Evolutionary conservation across 2,329 filamentous ascomycete species (phyloP), one percentile per base, ranked within the genome.

Genomic region (Trichophyton mentagrophytes): DNA sequence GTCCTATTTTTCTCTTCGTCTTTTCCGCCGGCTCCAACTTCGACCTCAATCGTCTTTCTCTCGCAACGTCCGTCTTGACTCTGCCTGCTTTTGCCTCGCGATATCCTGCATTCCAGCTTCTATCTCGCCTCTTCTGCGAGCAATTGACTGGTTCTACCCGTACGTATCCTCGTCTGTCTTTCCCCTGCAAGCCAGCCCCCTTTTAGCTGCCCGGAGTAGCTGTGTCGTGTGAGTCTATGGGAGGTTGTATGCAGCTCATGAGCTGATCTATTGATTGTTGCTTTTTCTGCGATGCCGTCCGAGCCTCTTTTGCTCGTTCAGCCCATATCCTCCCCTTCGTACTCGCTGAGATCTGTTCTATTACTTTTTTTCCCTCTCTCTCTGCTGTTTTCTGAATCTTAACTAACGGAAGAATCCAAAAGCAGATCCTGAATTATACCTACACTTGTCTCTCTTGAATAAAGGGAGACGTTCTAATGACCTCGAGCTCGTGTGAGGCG

Each of bases 381-480:
- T 30, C 27, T 7, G 27, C 7, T 30, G 27, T 30, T 33, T 13
- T 53, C 27, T 53, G 15, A 8, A 17, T 15, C 51, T 8, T 33
- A 11, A 11, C 51, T 55, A 55, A 55, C 51, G 11, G 9, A 38
- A 13, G 33, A 38, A 38, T 11, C 8, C 6, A 55, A 36, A 27
- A 20, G 17, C 51, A 33, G 51, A 55, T 15, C 27, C 27, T 55
- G 25, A 27, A 36, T 53, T 36, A 55, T 55, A 55, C 51, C 17
- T n/a, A 55, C 17, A 25, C 36, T 5, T 36, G 55, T 57, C 55
- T 57, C 55, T 57, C 55, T 42, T 22, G 20, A 40, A 20, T 13
- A 0, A 30, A 62, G 58, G 44, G 61, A 51, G 63, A 61, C 57
- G 64, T 61, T 65, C 63, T 64, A 47, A 65, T 65, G 64, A 65